These are phyloP conservation scores for Globisporangium abappressorium DNA, from an alignment of 352 stramenopile species.

Conservation along the genomic window DNA sequence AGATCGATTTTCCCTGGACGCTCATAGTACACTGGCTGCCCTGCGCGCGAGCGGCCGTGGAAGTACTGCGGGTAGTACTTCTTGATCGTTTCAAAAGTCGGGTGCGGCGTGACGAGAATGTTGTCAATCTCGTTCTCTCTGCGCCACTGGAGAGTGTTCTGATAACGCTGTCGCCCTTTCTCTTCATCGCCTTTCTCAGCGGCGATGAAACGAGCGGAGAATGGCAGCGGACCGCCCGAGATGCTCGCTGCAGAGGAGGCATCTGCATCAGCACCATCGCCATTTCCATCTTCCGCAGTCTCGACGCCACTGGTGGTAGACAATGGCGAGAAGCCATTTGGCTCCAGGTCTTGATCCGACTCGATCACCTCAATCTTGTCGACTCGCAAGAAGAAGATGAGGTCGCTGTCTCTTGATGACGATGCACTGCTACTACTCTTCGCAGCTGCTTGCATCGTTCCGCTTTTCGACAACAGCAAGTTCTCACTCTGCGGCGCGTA, in stretches of 20 bases:
- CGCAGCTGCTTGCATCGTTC: not conserved
- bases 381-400: conserved; percentile 52
- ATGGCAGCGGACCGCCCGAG: conserved; percentile 62
- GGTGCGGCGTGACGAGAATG: conserved; percentile 80
- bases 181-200: conserved; percentile 82
- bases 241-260: conserved; percentile 24
- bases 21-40: conserved; percentile 81
- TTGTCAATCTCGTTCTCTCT: conserved; percentile 84
- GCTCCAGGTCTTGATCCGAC: conserved; percentile 45
- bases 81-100: conserved; percentile 88
- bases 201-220: conserved; percentile 77
- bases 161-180: conserved; percentile 71
- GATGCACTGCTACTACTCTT: conserved; percentile 7
- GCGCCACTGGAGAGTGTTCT: conserved; percentile 83
- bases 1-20: conserved; percentile 86
- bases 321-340: conserved; percentile 8
- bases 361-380: conserved; percentile 69
- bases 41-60: conserved; percentile 77
- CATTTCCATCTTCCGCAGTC: conserved; percentile 12
- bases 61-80: conserved; percentile 92
- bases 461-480: conserved; percentile 16
- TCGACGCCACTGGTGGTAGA: conserved; percentile 12
- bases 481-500: conserved; percentile 25
- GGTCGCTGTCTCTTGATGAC: conserved; percentile 27
- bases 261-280: not conserved